Conservation (phyloP, 768 basidiomycete species). For the Gymnopilus dilepis region DNA sequence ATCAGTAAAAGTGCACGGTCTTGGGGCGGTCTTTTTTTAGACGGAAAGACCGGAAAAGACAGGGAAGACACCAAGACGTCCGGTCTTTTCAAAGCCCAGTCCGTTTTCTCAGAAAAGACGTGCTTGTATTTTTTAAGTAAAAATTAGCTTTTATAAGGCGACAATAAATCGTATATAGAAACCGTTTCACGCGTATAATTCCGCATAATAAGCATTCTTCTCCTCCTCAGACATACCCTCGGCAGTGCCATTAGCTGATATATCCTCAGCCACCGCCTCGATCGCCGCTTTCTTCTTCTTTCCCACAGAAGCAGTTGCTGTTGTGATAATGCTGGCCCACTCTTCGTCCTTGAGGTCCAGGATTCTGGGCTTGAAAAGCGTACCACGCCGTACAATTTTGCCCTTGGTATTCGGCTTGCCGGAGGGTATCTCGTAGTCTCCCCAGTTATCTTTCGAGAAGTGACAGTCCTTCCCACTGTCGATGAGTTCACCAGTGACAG, state of each 20-base stretch:
- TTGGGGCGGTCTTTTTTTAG: neutral
- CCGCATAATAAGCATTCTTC: no score
- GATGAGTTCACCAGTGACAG: neutral
- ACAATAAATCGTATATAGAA: no score
- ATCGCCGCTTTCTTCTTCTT: neutral
- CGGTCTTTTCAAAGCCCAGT: slow-evolving; percentile 2
- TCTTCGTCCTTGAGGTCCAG: no score
- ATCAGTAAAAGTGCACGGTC: no score
- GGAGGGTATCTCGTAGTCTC: neutral
- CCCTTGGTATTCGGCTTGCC: neutral
- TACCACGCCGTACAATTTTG: neutral
- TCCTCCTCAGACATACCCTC: neutral
- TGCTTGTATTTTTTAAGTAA: neutral
- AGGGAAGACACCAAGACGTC: neutral
- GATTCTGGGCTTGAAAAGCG: neutral
- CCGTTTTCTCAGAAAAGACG: neutral
- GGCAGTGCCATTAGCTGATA: neutral
- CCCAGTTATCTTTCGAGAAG: neutral
- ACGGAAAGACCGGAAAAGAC: slow-evolving; percentile 4
- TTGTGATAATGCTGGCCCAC: neutral
- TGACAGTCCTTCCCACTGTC: neutral
- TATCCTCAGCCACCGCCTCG: neutral
- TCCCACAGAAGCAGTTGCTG: neutral
- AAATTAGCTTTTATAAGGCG: neutral
- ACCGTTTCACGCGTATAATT: no score